Conservation (phyloP, 2,329 filamentous ascomycete species). For the Chrysoporthe cubensis region DNA sequence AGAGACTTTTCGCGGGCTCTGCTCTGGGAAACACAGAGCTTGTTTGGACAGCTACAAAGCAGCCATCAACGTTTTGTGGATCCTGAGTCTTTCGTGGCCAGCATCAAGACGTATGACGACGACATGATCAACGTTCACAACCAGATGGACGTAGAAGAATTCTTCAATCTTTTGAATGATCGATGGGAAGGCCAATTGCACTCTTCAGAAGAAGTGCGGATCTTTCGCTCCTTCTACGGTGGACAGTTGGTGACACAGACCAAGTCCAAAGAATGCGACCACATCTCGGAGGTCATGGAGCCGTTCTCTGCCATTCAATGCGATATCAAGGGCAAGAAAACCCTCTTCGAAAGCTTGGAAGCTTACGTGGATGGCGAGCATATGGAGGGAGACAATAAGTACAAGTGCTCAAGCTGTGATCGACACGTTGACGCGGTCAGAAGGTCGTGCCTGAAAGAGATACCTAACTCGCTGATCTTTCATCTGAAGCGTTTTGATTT, state of each 20-base stretch:
- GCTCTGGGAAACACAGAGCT: slow-evolving; percentile 74
- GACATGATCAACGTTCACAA: slow-evolving; percentile 80
- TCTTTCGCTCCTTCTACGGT: slow-evolving; percentile 83
- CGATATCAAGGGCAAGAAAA: slow-evolving; percentile 90
- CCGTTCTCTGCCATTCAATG: slow-evolving; percentile 94
- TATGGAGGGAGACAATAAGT: slow-evolving; percentile 98
- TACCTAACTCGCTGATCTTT: slow-evolving; percentile 93
- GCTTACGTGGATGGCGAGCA: slow-evolving; percentile 97
- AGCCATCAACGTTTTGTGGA: slow-evolving; percentile 75
- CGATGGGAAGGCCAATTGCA: slow-evolving; percentile 84
- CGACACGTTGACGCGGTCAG: slow-evolving; percentile 92
- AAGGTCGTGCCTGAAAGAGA: slow-evolving; percentile 85
- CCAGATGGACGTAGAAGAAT: slow-evolving; percentile 98
- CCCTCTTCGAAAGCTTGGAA: slow-evolving; percentile 82
- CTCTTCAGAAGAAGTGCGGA: slow-evolving; percentile 67
- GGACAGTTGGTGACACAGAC: slow-evolving; percentile 93
- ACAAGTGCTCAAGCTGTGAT: slow-evolving; percentile 91
- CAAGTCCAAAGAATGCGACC: slow-evolving; percentile 90
- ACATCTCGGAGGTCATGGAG: slow-evolving; percentile 89
- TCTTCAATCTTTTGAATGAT: slow-evolving; percentile 92
- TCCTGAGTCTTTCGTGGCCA: slow-evolving; percentile 71
- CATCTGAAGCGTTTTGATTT: slow-evolving; percentile 90
- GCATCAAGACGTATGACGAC: slow-evolving; percentile 83
- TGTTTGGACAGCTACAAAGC: slow-evolving; percentile 88
- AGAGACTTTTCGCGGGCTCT: slow-evolving; percentile 64